Conservation (phyloP, 2,329 filamentous ascomycete species). For the Pleoardoris graminearum region DNA sequence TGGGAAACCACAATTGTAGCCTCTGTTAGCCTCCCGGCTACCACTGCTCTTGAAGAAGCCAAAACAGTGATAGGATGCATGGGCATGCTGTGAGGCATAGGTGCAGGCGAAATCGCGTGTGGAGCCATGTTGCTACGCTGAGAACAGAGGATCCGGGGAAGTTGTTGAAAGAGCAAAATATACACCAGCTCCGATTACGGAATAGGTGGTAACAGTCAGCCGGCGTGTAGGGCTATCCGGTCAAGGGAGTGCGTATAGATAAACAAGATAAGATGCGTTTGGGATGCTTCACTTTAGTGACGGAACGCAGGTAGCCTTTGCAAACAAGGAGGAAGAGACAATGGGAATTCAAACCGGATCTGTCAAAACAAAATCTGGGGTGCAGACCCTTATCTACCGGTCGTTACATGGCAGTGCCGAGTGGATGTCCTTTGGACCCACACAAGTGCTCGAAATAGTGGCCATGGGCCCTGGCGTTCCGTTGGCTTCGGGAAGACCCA, state of each 20-base stretch:
- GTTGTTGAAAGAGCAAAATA: conserved; percentile 7
- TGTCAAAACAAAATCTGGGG: conserved; percentile 34
- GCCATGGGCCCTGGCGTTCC: no score
- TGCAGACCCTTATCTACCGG: conserved; percentile 41
- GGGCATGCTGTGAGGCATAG: conserved; percentile 31
- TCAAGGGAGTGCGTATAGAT: conserved; percentile 29
- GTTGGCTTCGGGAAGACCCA: no score
- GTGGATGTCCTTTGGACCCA: conserved; percentile 18
- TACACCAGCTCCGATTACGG: conserved; percentile 10
- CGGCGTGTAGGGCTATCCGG: conserved; percentile 9
- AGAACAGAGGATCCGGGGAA: conserved; percentile 11
- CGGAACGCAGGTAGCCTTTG: conserved; percentile 8
- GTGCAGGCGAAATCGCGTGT: conserved; percentile 41
- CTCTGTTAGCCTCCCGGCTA: conserved; percentile 75
- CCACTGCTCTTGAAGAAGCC: conserved; percentile 79
- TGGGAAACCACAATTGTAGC: conserved; percentile 82
- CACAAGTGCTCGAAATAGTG: conserved; percentile 20
- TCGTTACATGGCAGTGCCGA: conserved; percentile 7
- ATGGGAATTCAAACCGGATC: conserved; percentile 14
- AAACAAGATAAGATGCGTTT: conserved; percentile 40
- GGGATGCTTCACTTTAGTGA: conserved; percentile 10
- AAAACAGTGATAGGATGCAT: conserved; percentile 68
- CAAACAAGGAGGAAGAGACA: conserved; percentile 9
- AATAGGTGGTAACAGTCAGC: conserved; percentile 5
- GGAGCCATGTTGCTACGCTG: conserved; percentile 39